A percentile compares a stretch with the other conserved stretches of the same genome.
Conservation (phyloP, 805 yeast genomes). For the Candida quercuum region DNA sequence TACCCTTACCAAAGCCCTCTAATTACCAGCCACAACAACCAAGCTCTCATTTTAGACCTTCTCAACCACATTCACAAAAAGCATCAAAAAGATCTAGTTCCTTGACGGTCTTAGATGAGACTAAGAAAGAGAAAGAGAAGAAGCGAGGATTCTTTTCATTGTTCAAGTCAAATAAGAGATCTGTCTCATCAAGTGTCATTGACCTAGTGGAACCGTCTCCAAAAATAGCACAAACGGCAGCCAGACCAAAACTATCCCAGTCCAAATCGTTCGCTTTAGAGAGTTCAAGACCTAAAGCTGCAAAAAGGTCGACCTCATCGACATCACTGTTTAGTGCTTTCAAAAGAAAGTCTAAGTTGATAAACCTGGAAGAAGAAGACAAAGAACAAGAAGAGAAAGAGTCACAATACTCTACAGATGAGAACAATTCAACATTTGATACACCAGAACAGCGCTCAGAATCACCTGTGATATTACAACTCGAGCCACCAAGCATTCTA, state of each 20-base stretch:
- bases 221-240: slow-evolving; percentile 1
- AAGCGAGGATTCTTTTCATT: neutral
- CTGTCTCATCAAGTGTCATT: neutral
- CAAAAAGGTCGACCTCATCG: slow-evolving; percentile 22
- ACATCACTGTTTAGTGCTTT: slow-evolving; percentile 22
- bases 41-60: too few species aligned
- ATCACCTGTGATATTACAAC: too few species aligned
- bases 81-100: slow-evolving; percentile 1
- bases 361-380: neutral
- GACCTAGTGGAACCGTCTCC: slow-evolving; percentile 2
- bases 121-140: neutral
- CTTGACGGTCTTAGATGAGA: neutral
- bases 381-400: neutral
- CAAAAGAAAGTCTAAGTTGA: slow-evolving; percentile 11
- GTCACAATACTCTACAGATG: neutral
- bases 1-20: too few species aligned
- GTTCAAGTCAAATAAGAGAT: neutral
- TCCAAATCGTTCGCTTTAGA: slow-evolving; percentile 16
- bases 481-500: too few species aligned
- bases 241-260: slow-evolving; percentile 1
- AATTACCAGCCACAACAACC: too few species aligned
- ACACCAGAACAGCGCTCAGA: too few species aligned
- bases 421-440: too few species aligned
- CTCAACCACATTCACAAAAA: neutral
- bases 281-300: slow-evolving; percentile 7